These are phyloP conservation scores for Suillus subaureus DNA, from an alignment of 768 basidiomycete species.

Conservation along the genomic window DNA sequence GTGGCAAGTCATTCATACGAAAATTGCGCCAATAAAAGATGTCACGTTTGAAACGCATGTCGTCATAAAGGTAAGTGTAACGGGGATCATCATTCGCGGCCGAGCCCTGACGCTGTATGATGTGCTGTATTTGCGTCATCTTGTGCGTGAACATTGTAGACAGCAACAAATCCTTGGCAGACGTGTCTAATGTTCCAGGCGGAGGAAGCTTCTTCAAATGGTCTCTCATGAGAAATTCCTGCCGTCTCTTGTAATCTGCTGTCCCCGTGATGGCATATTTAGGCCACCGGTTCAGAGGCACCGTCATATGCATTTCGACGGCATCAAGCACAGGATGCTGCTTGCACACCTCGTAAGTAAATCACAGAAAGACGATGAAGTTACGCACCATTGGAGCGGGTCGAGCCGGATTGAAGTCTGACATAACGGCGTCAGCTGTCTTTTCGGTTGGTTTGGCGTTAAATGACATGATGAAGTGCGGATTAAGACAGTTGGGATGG, in stretches of 20 bases:
- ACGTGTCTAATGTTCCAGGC: conserved; percentile 5
- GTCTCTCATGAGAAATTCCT: conserved; percentile 3
- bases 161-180: background rate
- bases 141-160: conserved; percentile 1
- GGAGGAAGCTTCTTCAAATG: conserved; percentile 2
- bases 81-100: conserved; percentile 1
- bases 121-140: background rate
- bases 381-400: background rate
- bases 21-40: conserved; percentile 46
- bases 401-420: background rate
- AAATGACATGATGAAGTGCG: background rate
- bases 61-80: conserved; percentile 2
- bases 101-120: background rate
- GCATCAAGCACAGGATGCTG: conserved; percentile 9
- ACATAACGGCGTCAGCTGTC: background rate
- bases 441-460: background rate
- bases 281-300: background rate
- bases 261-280: conserved; percentile 4
- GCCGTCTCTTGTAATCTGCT: conserved; percentile 2
- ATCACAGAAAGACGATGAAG: background rate
- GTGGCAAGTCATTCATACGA: conserved; percentile 62
- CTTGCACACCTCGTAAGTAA: background rate
- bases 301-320: background rate
- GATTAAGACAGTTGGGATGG: conserved; percentile 6
- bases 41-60: conserved; percentile 19